Conservation (phyloP, 345 rosid genomes). For the Dipteronia sinensis region DNA sequence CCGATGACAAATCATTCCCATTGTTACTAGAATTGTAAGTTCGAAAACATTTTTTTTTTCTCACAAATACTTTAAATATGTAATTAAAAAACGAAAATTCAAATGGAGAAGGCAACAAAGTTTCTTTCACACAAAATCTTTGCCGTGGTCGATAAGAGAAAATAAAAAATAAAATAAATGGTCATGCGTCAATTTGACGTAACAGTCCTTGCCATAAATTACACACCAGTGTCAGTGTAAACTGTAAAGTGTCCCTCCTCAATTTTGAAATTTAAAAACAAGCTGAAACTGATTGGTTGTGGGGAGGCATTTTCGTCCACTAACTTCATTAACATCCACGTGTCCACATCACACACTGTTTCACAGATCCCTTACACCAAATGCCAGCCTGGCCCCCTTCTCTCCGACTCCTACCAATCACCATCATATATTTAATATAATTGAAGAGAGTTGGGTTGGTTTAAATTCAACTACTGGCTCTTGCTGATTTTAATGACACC, state of each 20-base stretch:
- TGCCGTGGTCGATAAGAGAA: background rate
- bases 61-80: too few species aligned
- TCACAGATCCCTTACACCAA: background rate
- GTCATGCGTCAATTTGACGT: background rate
- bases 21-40: too few species aligned
- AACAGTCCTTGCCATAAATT: background rate
- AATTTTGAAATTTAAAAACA: background rate
- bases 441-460: background rate
- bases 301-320: background rate
- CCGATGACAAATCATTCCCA: too few species aligned
- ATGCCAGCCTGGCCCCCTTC: constrained; percentile 25
- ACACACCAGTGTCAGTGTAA: background rate
- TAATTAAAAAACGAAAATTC: background rate
- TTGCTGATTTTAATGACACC: background rate
- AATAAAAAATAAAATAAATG: too few species aligned
- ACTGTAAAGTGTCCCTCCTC: background rate
- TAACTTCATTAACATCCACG: background rate
- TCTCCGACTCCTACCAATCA: background rate
- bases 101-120: background rate
- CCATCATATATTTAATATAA: background rate
- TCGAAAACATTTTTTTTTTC: too few species aligned
- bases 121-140: background rate
- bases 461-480: background rate
- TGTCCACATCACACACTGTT: constrained; percentile 1
- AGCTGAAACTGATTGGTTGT: background rate